These are phyloP conservation scores for Fermentozyma sake DNA, from an alignment of 1,139 yeast species.

Conservation along the genomic window DNA sequence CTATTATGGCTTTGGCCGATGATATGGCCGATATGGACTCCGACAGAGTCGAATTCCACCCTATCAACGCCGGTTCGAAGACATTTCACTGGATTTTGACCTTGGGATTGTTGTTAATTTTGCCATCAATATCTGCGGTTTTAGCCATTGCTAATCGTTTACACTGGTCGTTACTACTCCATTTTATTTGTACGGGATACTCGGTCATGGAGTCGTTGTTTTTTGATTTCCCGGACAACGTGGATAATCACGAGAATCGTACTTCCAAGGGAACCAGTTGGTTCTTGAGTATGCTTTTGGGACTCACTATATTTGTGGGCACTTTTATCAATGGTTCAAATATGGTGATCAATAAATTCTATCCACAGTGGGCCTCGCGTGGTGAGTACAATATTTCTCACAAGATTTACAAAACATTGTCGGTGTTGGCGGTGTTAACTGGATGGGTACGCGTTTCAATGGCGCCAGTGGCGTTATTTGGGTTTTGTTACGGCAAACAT, in stretches of 20 bases:
- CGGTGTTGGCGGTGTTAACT: conserved; percentile 43
- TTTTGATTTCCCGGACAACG: conserved; percentile 56
- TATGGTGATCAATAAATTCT: too few relatives aligned
- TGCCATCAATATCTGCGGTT: conserved; percentile 53
- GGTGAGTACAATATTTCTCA: too few relatives aligned
- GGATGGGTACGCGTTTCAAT: conserved; percentile 73
- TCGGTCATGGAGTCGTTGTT: conserved; percentile 52
- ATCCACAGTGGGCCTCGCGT: too few relatives aligned
- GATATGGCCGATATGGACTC: conserved; percentile 29
- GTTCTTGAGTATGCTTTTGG: conserved; percentile 48
- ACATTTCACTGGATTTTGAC: conserved; percentile 63
- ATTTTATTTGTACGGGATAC: conserved; percentile 44
- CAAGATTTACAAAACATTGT: conserved; percentile 40
- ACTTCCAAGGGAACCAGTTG: conserved; percentile 65
- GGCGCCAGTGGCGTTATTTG: conserved; percentile 81
- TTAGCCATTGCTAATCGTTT: conserved; percentile 51
- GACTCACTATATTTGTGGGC: conserved; percentile 49
- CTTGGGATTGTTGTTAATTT: conserved; percentile 38
- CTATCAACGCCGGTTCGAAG: conserved; percentile 47
- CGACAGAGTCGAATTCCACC: conserved; percentile 38
- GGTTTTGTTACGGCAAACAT: conserved; percentile 68
- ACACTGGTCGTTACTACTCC: conserved; percentile 45
- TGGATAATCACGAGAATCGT: conserved; percentile 57
- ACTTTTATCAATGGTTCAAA: too few relatives aligned
- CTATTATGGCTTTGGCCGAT: neutral